These are phyloP conservation scores for Saccharomycopsis oosterbeekiorum DNA, from an alignment of 805 yeast species.

Conservation along the genomic window DNA sequence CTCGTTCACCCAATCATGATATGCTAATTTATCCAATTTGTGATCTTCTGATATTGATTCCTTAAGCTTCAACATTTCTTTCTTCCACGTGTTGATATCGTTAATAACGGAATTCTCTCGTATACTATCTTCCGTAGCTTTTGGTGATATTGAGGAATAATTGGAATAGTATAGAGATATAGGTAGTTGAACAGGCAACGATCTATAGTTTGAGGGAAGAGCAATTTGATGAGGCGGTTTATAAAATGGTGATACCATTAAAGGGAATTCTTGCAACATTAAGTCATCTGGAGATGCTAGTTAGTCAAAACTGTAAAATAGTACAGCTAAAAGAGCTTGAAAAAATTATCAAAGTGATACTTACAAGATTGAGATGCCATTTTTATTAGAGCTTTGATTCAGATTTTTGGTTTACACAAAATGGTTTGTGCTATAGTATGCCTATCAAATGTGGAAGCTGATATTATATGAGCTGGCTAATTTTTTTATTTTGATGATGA, in stretches of 20 bases:
- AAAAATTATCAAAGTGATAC: background rate
- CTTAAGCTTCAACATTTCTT: conserved; percentile 1
- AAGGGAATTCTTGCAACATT: conserved; percentile 43
- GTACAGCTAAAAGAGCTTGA: background rate
- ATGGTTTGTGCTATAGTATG: no score
- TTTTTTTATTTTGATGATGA: no score
- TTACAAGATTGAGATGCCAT: background rate
- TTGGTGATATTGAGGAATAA: background rate
- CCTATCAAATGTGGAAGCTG: no score
- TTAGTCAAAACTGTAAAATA: background rate
- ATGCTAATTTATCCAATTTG: background rate
- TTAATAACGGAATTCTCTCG: conserved; percentile 1
- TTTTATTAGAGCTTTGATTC: background rate
- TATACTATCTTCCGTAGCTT: background rate
- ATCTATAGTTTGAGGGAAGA: conserved; percentile 38
- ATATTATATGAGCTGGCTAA: no score
- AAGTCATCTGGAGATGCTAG: conserved; percentile 7
- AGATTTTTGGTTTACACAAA: no score
- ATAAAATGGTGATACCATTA: conserved; percentile 41
- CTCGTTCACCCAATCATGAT: conserved; percentile 11
- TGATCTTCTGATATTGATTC: background rate
- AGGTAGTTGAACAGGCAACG: conserved; percentile 28
- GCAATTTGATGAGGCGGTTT: conserved; percentile 48
- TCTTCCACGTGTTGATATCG: conserved; percentile 10
- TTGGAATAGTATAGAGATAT: conserved; percentile 9